Evolutionary conservation across 2,329 filamentous ascomycete genomes (phyloP), one percentile per base, ranked within the genome.

Genomic region (Apiospora hydei): DNA sequence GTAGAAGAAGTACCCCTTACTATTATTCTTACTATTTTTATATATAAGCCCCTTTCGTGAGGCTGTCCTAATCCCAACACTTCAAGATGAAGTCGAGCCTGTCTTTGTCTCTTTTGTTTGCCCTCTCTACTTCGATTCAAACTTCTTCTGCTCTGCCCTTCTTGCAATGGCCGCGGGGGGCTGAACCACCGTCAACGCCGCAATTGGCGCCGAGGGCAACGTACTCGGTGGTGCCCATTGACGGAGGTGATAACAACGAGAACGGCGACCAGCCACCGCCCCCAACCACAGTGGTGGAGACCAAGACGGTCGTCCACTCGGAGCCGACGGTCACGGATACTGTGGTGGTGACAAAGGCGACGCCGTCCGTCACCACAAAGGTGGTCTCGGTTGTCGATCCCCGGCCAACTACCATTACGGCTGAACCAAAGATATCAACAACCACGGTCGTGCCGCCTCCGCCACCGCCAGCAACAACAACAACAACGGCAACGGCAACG

Each of bases 211-310:
- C 82, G 24, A 78, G 81, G 53, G 81, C 81, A 47, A 83, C 80
- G 1, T 83, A 82, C 70, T 83, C 82, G 13, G 80, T 83, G 1
- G 81, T 83, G 38, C 80, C 81, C 8, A 82, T 83, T 71, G 78
- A 82, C 66, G 82, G 81, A 49, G 77, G 79, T 61, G 73, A 74
- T 47, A 69, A 69, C 51, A 73, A 68, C 26, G 77, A 78, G 49
- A 72, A 73, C 57, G 68, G 69, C 51, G 73, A 68, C 24, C 79
- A 83, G 61, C 83, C 82, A 0, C 78, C 83, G 21, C 78, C 81
- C 41, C 74, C 82, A 71, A 75, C 82, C 4, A 77, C 82, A 5
- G 79, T 80, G n/a, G 74, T 74, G 70, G 77, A 79, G 4, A 75
- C 72, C 18, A 74, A 77, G 69, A 61, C 51, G 68, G 68, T 69